Evolutionary conservation across 2,329 filamentous ascomycete species (phyloP), one percentile per base, ranked within the genome.

Genomic region (Aspergillus amoenus): DNA sequence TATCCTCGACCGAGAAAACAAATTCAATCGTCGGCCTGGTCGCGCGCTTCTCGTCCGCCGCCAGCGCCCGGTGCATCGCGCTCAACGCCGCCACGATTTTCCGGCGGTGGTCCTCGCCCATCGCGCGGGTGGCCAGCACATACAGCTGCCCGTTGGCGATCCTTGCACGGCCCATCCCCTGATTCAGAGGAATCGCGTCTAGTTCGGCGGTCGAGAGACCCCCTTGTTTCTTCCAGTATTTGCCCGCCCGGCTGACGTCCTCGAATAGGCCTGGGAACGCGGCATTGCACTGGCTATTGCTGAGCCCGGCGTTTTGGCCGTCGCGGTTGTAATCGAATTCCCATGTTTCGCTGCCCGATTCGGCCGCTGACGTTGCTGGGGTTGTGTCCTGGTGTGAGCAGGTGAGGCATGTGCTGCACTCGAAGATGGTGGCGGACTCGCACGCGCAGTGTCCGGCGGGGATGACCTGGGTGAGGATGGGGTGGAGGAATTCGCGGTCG

Each of bases 41-140:
- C 17, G 51, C 59, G 13, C 66, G 67, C 21, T 70, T 64, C 30
- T 70, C 67, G 39, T 76, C 72, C 13, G 73, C 71, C 56, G 74
- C 68, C 52, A 82, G 73, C 57, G 79, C 78, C 45, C 79, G 78
- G 59, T 82, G 74, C 27, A 82, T 75, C n/a, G 78, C 72, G 58
- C 79, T 76, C 39, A 81, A 68, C 4, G 74, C 76, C 3, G 75
- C 78, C 9, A 75, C 41, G 24, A 73, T 72, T 55, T 75, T 75
- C 2, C 69, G 69, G 11, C 72, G 69, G 46, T 75, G 73, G 27
- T 75, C 73, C 47, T 73, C 71, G n/a, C 68, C 68, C 5, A 63
- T 67, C 4, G 72, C 63, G 2, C 66, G 68, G 6, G 67, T 62
- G 0, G 64, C 62, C 3, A 73, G 59, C 15, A 74, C 66, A 47